Base-by-base conservation (phyloP, 345 rosid species). In the Zanthoxylum bungeanum region DNA sequence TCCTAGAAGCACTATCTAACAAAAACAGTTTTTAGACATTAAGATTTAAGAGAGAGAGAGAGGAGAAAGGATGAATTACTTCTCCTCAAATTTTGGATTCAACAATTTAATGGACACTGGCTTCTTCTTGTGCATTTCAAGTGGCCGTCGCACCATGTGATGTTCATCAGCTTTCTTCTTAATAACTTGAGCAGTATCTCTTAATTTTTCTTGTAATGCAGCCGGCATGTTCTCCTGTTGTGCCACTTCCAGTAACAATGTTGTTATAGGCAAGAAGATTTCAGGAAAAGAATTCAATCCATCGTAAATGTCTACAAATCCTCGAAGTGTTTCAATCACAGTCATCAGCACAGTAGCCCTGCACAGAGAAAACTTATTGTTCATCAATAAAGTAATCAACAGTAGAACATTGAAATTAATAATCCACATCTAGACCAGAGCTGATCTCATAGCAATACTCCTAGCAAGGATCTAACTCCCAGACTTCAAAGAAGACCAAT, bases 71-170 rank as follows among this genome's bases (percentile, higher is more conserved):
- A 17, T n/a, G 7, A 50, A 40, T 81, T 83, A 89, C 95, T 79
- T 83, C 82, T 84, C 94, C 77, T 92, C 96, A 36, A 89, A 95
- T 82, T 95, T 86, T 3, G 97, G 99, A 79, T 76, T 89, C 44
- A 88, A 79, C 78, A 85, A 75, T 76, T 76, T 89, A 79, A 92
- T 87, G 36, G 94, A 77, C 27, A 83, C 86, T 52, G 96, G 97
- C 80, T 92, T 95, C 71, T 84, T 88, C 84, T 84, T 91, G 74
- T 82, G 88, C 87, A 95, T 82, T 69, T 88, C 85, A 44, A 95
- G 84, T 70, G 99, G 98, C 74, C 31, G 80, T 46, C 97, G 92
- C 71, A 85, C 68, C 57, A 25, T 28, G 59, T 76, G 77, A 72
- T 76, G 82, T 72, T 87, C 84, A 8, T 73, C 83, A 7, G 85